Evolutionary conservation across 2,329 filamentous ascomycete species (phyloP).

Genomic region (Daldinia sp.): DNA sequence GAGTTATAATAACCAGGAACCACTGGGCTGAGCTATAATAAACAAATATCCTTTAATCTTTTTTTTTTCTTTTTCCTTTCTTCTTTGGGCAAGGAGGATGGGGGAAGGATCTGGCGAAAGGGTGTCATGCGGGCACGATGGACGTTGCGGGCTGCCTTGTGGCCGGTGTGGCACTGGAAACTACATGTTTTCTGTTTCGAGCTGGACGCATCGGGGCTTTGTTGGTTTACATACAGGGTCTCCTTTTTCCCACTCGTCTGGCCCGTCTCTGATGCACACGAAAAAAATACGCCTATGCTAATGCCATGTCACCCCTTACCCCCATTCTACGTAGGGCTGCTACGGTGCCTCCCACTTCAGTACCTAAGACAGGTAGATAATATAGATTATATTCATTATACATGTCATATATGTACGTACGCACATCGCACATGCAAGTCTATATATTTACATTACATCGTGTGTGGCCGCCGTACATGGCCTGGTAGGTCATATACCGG

Average conservation of each 20-base stretch:
- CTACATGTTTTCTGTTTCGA: slow-evolving; percentile 26
- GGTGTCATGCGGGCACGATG: slow-evolving; percentile 25
- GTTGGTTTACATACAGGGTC: slow-evolving; percentile 28
- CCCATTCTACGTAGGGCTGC: slow-evolving; percentile 17
- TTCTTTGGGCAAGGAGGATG: neutral
- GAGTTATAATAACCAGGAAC: slow-evolving; percentile 26
- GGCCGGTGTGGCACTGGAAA: slow-evolving; percentile 27
- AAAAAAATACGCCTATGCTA: neutral
- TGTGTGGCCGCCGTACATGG: neutral
- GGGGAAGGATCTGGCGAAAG: slow-evolving; percentile 11
- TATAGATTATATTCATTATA: no score
- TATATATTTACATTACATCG: slow-evolving; percentile 11
- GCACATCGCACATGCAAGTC: neutral
- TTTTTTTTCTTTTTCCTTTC: neutral
- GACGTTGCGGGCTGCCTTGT: slow-evolving; percentile 2
- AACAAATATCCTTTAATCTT: neutral
- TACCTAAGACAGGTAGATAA: neutral
- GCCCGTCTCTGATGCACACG: slow-evolving; percentile 6
- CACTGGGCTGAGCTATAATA: slow-evolving; percentile 33
- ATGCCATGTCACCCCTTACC: slow-evolving; percentile 11
- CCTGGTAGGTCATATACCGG: slow-evolving; percentile 12
- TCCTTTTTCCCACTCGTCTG: slow-evolving; percentile 17
- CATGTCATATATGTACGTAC: slow-evolving; percentile 6
- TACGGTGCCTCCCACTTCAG: slow-evolving; percentile 24
- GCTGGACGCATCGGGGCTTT: slow-evolving; percentile 35